Percentiles rank a stretch among this genome's conserved stretches.
Evolutionary conservation across 2,329 filamentous ascomycete species (phyloP).

Genomic region (Metarhizium anisopliae): DNA sequence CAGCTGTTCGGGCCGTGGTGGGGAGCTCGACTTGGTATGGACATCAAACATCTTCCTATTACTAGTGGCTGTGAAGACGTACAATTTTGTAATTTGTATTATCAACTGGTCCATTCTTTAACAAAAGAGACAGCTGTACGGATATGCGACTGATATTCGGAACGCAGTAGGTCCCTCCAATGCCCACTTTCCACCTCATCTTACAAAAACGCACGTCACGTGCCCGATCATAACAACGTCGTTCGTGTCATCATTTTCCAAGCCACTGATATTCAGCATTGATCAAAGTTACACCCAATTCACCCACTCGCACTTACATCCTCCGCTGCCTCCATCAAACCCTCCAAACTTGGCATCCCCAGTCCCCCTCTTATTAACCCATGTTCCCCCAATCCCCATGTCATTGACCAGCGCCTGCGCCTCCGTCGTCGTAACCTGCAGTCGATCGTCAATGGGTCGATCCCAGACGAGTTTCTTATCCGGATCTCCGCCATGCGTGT

Average conservation of each 20-base stretch:
- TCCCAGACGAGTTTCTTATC: conserved; percentile 44
- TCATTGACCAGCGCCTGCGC: conserved; percentile 39
- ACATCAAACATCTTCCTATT: too few relatives aligned
- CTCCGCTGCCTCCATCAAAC: conserved; percentile 54
- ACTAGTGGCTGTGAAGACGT: too few relatives aligned
- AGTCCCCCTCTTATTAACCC: conserved; percentile 41
- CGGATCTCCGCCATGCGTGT: conserved; percentile 52
- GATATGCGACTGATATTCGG: too few relatives aligned
- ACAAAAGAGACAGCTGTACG: too few relatives aligned
- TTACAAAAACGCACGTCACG: too few relatives aligned
- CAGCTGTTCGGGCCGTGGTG: too few relatives aligned
- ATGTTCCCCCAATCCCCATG: conserved; percentile 38
- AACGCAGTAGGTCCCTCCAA: too few relatives aligned
- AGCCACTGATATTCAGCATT: neutral
- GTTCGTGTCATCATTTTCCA: neutral
- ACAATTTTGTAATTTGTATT: too few relatives aligned
- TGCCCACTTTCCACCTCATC: too few relatives aligned
- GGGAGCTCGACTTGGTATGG: too few relatives aligned
- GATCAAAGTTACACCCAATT: conserved; percentile 32
- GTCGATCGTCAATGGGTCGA: conserved; percentile 38
- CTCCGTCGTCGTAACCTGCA: conserved; percentile 33
- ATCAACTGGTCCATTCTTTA: too few relatives aligned
- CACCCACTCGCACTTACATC: conserved; percentile 52
- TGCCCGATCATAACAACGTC: neutral
- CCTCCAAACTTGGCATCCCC: conserved; percentile 43